Conservation (phyloP, 768 basidiomycete genomes). For the Russula olivacea region DNA sequence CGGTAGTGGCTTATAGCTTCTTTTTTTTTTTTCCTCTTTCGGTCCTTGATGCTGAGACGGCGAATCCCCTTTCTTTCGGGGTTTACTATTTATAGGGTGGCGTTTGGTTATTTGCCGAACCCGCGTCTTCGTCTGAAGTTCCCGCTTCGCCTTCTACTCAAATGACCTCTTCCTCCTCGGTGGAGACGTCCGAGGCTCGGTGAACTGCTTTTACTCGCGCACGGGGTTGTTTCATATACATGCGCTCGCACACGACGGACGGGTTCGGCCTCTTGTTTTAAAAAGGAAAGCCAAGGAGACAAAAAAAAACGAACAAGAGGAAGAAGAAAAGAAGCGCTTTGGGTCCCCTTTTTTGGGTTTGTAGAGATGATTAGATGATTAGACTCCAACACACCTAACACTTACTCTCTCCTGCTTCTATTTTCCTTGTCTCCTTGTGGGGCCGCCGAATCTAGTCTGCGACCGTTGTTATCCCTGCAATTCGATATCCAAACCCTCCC, state of each 20-base stretch:
- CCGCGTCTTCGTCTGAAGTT: neutral
- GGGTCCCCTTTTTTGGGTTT: neutral
- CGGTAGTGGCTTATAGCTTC: neutral
- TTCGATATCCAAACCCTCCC: neutral
- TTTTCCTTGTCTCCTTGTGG: neutral
- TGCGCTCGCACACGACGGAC: neutral
- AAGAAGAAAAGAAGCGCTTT: neutral
- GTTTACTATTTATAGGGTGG: slow-evolving; percentile 13
- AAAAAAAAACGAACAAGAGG: neutral
- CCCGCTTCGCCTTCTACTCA: neutral
- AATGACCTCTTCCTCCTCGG: neutral
- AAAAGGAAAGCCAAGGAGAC: neutral
- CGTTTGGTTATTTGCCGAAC: slow-evolving; percentile 21
- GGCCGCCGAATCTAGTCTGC: neutral
- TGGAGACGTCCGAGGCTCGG: neutral
- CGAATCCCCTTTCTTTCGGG: neutral
- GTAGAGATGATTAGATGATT: neutral
- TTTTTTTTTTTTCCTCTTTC: neutral
- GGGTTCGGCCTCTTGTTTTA: no score
- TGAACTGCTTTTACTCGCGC: neutral
- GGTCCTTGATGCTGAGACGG: neutral
- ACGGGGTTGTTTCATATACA: neutral
- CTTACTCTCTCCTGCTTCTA: neutral
- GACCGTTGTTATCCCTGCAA: neutral
- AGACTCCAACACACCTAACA: neutral